Evolutionary conservation across 768 basidiomycete genomes (phyloP).

Genomic region (Tricholoma terreum): DNA sequence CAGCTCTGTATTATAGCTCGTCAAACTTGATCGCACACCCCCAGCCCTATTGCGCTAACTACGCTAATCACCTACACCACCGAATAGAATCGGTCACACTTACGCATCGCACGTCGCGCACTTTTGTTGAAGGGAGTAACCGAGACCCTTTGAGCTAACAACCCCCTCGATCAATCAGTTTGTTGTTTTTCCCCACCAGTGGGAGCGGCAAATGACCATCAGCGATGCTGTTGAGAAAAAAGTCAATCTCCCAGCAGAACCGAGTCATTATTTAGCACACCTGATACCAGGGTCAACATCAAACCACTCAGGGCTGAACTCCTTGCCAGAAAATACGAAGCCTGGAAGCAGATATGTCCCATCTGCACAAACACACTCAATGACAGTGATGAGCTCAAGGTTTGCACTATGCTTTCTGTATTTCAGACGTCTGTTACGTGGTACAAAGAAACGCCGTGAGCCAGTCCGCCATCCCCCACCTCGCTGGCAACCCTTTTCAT

Average conservation of each 20-base stretch:
- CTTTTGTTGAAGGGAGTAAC: no score
- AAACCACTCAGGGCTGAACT: conserved; percentile 22
- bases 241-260: background rate
- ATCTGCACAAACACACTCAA: conserved; percentile 39
- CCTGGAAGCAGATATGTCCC: conserved; percentile 27
- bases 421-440: background rate
- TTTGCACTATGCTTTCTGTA: conserved; percentile 30
- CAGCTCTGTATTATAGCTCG: no score
- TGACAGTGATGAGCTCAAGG: conserved; percentile 38
- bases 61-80: no score
- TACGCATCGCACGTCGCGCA: no score
- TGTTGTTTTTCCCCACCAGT: no score
- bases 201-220: no score
- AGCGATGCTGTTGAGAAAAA: background rate
- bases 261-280: conserved; percentile 7
- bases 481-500: conserved; percentile 33
- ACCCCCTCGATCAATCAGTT: no score
- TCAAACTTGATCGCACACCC: no score
- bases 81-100: no score
- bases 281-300: conserved; percentile 17
- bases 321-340: conserved; percentile 21
- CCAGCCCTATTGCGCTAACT: no score
- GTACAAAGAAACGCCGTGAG: conserved; percentile 20
- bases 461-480: conserved; percentile 22
- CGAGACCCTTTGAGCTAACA: no score